Conservation (phyloP, 331 rosid species). For the Stylosanthes scabra region DNA sequence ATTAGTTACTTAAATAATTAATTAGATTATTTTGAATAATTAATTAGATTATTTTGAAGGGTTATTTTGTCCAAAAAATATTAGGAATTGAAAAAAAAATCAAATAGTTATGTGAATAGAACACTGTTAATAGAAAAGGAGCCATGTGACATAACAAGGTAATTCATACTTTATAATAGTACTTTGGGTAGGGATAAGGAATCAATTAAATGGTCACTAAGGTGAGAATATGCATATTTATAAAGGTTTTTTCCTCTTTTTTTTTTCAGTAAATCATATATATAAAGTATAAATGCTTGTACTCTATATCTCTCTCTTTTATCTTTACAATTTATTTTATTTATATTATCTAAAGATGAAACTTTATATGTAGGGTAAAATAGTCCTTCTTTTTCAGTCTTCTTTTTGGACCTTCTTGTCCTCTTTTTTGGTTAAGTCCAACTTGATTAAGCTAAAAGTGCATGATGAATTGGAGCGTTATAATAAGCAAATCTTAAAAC, state of each 20-base stretch:
- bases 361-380: slow-evolving; percentile 84
- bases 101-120: background rate
- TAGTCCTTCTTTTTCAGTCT: slow-evolving; percentile 59
- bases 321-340: background rate
- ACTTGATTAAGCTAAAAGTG: slow-evolving; percentile 49
- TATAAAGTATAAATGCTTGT: slow-evolving; percentile 56
- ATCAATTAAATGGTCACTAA: slow-evolving; percentile 24
- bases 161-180: slow-evolving; percentile 26
- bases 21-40: too few relatives aligned
- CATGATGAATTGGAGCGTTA: slow-evolving; percentile 57
- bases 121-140: slow-evolving; percentile 34
- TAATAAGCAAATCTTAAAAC: slow-evolving; percentile 47
- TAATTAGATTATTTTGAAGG: too few relatives aligned
- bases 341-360: slow-evolving; percentile 37
- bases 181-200: slow-evolving; percentile 12
- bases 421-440: slow-evolving; percentile 54
- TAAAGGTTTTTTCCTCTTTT: too few relatives aligned
- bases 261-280: too few relatives aligned
- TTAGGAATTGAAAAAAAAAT: too few relatives aligned
- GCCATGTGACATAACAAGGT: slow-evolving; percentile 37
- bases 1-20: too few relatives aligned
- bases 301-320: slow-evolving; percentile 36
- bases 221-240: slow-evolving; percentile 18
- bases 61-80: too few relatives aligned
- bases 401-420: slow-evolving; percentile 76